A percentile compares a stretch with the other conserved stretches of the same genome.
phyloP scores from a whole-genome alignment of 2,329 filamentous ascomycete genomes.

The Aspergillus oerlinghausenensis region DNA sequence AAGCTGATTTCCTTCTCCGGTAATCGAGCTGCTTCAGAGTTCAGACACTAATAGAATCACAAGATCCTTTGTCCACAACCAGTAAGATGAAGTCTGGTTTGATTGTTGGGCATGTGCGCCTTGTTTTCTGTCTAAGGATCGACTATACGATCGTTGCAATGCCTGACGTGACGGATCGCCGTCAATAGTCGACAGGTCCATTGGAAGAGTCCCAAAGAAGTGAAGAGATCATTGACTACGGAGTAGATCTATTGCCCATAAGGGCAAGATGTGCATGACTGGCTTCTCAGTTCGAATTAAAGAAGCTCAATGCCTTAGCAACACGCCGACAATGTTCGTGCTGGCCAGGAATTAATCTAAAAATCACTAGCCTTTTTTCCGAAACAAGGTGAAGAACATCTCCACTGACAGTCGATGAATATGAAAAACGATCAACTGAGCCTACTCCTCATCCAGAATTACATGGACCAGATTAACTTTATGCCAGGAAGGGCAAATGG shows the following conservation, averaged over 20 bases:
- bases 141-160: not conserved
- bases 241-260: not conserved
- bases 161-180: conserved; percentile 5
- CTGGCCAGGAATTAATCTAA: not conserved
- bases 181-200: conserved; percentile 8
- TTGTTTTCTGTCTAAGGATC: not conserved
- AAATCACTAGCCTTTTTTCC: not conserved
- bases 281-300: not conserved
- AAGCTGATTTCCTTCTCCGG: not conserved
- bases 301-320: not conserved
- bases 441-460: not conserved
- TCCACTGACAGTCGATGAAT: not conserved
- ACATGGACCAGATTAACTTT: not conserved
- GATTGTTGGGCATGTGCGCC: not conserved
- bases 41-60: not conserved
- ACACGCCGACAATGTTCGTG: not conserved
- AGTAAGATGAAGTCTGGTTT: not conserved
- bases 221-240: not conserved
- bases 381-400: not conserved
- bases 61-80: not conserved
- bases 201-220: conserved; percentile 3
- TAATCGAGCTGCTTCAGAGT: not conserved
- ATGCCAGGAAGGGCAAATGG: not conserved
- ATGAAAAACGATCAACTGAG: not conserved
- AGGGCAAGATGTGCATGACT: not conserved